Evolutionary conservation across 2,329 filamentous ascomycete species (phyloP), one percentile per base, ranked within the genome.

Genomic region (Plectosphaerella sp.): DNA sequence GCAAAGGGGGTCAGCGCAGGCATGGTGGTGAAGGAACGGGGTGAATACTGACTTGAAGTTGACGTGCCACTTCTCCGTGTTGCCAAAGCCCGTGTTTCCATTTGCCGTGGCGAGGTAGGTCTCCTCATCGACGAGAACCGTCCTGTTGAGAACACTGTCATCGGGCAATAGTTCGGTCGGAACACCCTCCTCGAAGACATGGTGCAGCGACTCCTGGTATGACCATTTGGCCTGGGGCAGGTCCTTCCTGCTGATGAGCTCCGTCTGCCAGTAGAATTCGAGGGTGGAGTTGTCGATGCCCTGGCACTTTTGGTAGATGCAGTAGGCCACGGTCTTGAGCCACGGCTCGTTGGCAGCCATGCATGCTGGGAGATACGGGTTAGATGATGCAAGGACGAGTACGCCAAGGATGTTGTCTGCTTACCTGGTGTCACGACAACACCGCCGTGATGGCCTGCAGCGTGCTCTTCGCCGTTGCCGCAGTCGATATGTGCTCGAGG

Each of bases 321-420:
- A 61, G 46, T 53, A 61, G 12, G 59, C 59, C 46, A 58, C 51
- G 1, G 60, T 59, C 24, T 54, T 41, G 5, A 63, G 57, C 51
- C 52, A 63, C 7, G 49, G 41, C 33, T 57, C 53, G 46, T 54
- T 59, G 16, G 47, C 37, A 14, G 58, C 55, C 25, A 57, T 51
- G 53, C 59, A 63, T 39, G 54, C 56, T 28, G 45, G 11, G 2
- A 45, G 45, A 15, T 8, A 16, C 4, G 2, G n/a, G 41, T 43
- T 8, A 43, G 41, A 20, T 9, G 5, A 4, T 20, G 5, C 10
- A 22, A 22, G 7, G 41, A 43, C 41, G 4, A 11, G 41, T 4
- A n/a, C 3, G n/a, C 4, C 4, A 4, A 20, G 41, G 41, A 43
- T 43, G 41, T 11, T 20, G 22, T 33, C 7, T n/a, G 15, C 47